These are phyloP conservation scores for Fusarium odoratissimum DNA, from an alignment of 2,329 filamentous ascomycete genomes.

Conservation along the genomic window DNA sequence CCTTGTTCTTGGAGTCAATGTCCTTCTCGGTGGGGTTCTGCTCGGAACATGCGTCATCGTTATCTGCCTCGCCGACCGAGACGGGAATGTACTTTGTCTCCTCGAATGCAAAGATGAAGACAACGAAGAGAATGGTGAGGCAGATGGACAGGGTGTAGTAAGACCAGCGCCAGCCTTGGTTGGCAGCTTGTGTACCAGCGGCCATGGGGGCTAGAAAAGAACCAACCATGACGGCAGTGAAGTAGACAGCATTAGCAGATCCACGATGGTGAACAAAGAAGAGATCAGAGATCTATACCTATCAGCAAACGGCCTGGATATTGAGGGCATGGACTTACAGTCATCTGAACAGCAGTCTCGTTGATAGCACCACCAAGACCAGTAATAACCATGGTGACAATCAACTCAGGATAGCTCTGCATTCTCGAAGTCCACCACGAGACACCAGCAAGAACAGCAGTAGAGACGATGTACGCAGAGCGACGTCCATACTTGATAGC, in stretches of 20 bases:
- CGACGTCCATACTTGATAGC: constrained; percentile 52
- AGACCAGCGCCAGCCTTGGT: constrained; percentile 43
- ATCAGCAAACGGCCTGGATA: background rate
- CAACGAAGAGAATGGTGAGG: constrained; percentile 36
- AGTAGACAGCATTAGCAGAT: constrained; percentile 48
- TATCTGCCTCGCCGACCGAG: background rate
- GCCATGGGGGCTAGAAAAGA: constrained; percentile 48
- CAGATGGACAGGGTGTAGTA: constrained; percentile 42
- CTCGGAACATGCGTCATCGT: background rate
- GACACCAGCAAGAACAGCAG: constrained; percentile 39
- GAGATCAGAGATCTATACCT: constrained; percentile 45
- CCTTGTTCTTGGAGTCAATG: constrained; percentile 1
- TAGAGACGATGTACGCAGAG: constrained; percentile 46
- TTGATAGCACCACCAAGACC: constrained; percentile 54
- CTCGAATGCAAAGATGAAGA: constrained; percentile 43
- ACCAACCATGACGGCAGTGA: constrained; percentile 48
- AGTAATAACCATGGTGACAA: constrained; percentile 42
- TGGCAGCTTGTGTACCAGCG: constrained; percentile 40
- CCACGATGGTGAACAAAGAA: constrained; percentile 51
- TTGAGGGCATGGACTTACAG: constrained; percentile 16
- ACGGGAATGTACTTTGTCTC: constrained; percentile 48
- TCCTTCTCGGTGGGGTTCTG: background rate
- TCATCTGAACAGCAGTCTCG: constrained; percentile 55
- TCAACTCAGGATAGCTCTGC: constrained; percentile 38
- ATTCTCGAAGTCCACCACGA: constrained; percentile 43